These are phyloP conservation scores for Kwoniella mangroviensis DNA, from an alignment of 768 basidiomycete genomes.

Conservation along the genomic window DNA sequence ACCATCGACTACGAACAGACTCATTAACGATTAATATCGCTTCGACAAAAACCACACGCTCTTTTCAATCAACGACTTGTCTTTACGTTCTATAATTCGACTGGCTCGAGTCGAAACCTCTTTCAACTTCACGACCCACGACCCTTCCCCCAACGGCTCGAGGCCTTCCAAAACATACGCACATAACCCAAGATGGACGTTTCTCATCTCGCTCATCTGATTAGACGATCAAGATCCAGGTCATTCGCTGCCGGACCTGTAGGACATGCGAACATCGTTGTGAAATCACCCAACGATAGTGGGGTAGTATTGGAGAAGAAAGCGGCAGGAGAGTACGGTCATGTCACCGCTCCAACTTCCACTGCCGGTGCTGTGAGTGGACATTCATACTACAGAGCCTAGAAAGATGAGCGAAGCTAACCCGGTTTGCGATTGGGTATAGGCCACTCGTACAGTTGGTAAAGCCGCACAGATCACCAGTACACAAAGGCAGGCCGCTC, in stretches of 20 bases:
- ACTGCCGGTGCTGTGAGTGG: constrained; percentile 6
- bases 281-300: constrained; percentile 16
- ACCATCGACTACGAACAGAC: background rate
- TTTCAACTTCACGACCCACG: background rate
- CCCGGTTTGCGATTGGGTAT: background rate
- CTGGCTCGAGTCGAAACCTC: constrained; percentile 18
- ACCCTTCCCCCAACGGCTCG: background rate
- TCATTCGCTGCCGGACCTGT: constrained; percentile 20
- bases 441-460: constrained; percentile 16
- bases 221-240: constrained; percentile 25
- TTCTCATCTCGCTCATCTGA: constrained; percentile 17
- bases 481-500: constrained; percentile 24
- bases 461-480: constrained; percentile 4
- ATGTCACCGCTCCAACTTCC: constrained; percentile 1
- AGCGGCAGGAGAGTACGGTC: constrained; percentile 10
- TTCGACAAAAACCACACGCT: constrained; percentile 4
- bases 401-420: background rate
- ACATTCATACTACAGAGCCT: background rate
- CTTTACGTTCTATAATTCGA: constrained; percentile 18
- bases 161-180: background rate
- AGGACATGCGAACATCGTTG: constrained; percentile 10
- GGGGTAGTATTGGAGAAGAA: constrained; percentile 7
- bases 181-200: constrained; percentile 11
- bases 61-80: background rate
- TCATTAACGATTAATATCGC: background rate